phyloP scores from a whole-genome alignment of 345 rosid species.

The Hibiscus trionum region DNA sequence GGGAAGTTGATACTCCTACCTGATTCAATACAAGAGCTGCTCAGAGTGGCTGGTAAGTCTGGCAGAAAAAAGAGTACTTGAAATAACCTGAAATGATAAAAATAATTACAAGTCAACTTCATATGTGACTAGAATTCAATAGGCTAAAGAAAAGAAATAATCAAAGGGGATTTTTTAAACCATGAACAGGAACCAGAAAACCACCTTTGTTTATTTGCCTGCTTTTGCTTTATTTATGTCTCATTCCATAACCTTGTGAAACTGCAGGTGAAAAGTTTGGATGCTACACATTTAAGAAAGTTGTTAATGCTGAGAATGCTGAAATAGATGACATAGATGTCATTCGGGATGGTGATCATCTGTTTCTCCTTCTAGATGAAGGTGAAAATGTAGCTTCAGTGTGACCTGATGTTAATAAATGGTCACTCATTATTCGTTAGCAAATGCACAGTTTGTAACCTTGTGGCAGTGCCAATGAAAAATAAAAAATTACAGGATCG shows the following conservation, averaged over 20 bases:
- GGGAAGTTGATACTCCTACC: constrained; percentile 76
- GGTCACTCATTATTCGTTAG: neutral
- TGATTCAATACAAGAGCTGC: constrained; percentile 66
- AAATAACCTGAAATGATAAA: constrained; percentile 23
- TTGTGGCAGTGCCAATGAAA: constrained; percentile 22
- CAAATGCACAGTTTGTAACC: constrained; percentile 21
- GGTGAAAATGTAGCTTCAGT: constrained; percentile 21
- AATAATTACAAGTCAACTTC: neutral
- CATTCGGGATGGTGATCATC: constrained; percentile 89
- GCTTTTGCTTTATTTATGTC: constrained; percentile 19
- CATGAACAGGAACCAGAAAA: constrained; percentile 8
- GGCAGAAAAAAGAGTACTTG: constrained; percentile 14
- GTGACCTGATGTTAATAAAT: constrained; percentile 15
- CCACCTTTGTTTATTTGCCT: constrained; percentile 9
- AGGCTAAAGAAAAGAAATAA: neutral
- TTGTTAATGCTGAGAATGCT: constrained; percentile 56
- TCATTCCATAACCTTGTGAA: constrained; percentile 29
- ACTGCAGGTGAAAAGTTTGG: constrained; percentile 84
- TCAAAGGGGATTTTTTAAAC: constrained; percentile 7
- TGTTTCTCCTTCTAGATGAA: constrained; percentile 51
- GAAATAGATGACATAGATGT: constrained; percentile 73
- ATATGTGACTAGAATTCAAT: neutral
- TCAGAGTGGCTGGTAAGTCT: constrained; percentile 73
- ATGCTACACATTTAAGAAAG: constrained; percentile 43
- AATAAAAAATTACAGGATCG: constrained; percentile 11